phyloP scores from a whole-genome alignment of 1,284 basidiomycete genomes.

The Papiliotrema flavescens region DNA sequence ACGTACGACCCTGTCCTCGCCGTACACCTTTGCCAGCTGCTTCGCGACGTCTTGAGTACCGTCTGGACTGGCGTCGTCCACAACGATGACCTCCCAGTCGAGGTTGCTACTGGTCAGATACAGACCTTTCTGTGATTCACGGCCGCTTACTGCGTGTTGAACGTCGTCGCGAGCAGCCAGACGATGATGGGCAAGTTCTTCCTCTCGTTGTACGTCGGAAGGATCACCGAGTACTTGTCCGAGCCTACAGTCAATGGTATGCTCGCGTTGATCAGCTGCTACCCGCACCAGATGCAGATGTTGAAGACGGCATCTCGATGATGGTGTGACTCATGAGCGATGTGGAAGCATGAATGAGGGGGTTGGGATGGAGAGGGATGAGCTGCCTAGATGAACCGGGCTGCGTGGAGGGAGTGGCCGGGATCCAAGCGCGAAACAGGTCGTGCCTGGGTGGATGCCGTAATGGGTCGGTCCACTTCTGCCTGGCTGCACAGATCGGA shows the following conservation, averaged over 20 bases:
- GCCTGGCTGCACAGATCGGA: no score
- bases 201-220: slow-evolving; percentile 90
- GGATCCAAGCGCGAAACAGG: no score
- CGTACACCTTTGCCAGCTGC: slow-evolving; percentile 72
- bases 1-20: slow-evolving; percentile 72
- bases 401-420: no score
- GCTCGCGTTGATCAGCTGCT: background rate
- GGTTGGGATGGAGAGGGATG: no score
- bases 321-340: slow-evolving; percentile 13
- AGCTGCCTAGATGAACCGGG: background rate
- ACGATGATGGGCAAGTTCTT: slow-evolving; percentile 84
- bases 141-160: slow-evolving; percentile 65
- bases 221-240: slow-evolving; percentile 76
- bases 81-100: slow-evolving; percentile 81
- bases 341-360: background rate
- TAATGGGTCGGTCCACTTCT: background rate
- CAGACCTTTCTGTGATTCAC: background rate
- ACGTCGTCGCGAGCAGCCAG: slow-evolving; percentile 73
- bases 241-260: slow-evolving; percentile 11
- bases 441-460: background rate
- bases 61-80: slow-evolving; percentile 87
- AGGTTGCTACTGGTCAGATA: slow-evolving; percentile 50
- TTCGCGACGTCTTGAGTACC: slow-evolving; percentile 82
- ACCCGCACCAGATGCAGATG: slow-evolving; percentile 2
- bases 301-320: slow-evolving; percentile 24